Evolutionary conservation across 2,329 filamentous ascomycete species (phyloP), one percentile per base, ranked within the genome.

Genomic region (Phialocephala subalpina): DNA sequence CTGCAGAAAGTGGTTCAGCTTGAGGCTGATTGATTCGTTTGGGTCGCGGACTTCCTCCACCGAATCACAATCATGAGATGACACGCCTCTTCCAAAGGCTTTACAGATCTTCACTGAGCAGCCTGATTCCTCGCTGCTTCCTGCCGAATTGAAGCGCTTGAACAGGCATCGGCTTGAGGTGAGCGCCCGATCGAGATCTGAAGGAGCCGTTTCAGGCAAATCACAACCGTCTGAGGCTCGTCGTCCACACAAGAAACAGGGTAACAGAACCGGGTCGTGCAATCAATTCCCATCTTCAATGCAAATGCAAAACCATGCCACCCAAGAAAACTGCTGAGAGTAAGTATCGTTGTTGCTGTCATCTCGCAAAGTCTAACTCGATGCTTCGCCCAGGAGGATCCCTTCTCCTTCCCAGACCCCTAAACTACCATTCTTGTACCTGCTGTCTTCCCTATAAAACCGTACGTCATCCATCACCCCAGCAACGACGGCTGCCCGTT

Each of bases 61-160:
- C 49, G 49, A 53, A 53, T 53, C 45, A 49, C 45, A 49, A 49
- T 49, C 45, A n/a, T 22, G 20, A 49, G n/a, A n/a, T n/a, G 40
- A 42, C 40, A 18, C 14, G 40, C 40, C 3, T 42, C 40, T 42
- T 42, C 40, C 16, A 42, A 42, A 6, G 40, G 12, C 16, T n/a
- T n/a, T 2, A n/a, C 14, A 42, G 40, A 42, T 42, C 40, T n/a
- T 42, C 40, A 42, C 18, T 2, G 12, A 42, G 40, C 14, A 42
- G 14, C 40, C 40, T 7, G 8, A 2, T 6, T 18, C 12, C 16
- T n/a, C 40, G 3, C 4, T 42, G 12, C 16, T 2, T 18, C n/a
- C 18, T 18, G n/a, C n/a, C n/a, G 6, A 3, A 25, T 3, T 25
- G 45, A 22, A 20, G 20, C 18, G 45, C 45, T 5, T 16, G 20